phyloP scores from a whole-genome alignment of 2,329 filamentous ascomycete species.

The Fusarium sp. region DNA sequence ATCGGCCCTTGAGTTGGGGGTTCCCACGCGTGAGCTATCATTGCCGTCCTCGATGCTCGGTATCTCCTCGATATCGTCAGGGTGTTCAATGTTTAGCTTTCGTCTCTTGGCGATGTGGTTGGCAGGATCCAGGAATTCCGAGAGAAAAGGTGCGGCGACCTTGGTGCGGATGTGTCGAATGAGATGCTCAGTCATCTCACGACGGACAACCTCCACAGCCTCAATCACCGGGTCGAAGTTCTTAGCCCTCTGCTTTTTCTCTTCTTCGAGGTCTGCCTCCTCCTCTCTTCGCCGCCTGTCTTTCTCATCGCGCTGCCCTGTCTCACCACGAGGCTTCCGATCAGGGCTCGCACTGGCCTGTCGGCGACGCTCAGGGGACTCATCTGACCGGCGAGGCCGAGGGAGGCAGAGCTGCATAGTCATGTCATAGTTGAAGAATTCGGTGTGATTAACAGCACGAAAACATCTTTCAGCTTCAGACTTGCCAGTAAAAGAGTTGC shows the following conservation, averaged over 20 bases:
- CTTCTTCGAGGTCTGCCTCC: constrained; percentile 86
- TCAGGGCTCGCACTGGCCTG: constrained; percentile 54
- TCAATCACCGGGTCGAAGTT: constrained; percentile 92
- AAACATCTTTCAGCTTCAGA: constrained; percentile 86
- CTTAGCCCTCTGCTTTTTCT: constrained; percentile 87
- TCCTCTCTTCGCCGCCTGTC: constrained; percentile 77
- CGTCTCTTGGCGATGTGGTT: constrained; percentile 84
- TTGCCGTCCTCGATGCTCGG: constrained; percentile 67
- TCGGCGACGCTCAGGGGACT: constrained; percentile 40
- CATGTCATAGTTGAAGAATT: constrained; percentile 93
- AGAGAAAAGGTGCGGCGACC: constrained; percentile 83
- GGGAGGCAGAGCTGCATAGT: constrained; percentile 80
- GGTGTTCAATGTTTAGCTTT: constrained; percentile 81
- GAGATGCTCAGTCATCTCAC: constrained; percentile 87
- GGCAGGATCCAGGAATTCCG: constrained; percentile 83
- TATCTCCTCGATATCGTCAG: constrained; percentile 68
- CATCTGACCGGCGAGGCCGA: constrained; percentile 40
- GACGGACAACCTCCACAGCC: constrained; percentile 81
- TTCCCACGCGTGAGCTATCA: constrained; percentile 72
- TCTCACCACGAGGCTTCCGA: constrained; percentile 39
- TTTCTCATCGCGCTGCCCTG: constrained; percentile 65
- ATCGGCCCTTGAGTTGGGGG: constrained; percentile 73
- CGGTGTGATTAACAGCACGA: constrained; percentile 80
- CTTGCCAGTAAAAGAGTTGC: constrained; percentile 80
- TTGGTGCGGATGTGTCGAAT: constrained; percentile 90